Evolutionary conservation across 73 alveolate species (phyloP), one percentile per base, ranked within the genome.

Genomic region (Breviolum minutum): DNA sequence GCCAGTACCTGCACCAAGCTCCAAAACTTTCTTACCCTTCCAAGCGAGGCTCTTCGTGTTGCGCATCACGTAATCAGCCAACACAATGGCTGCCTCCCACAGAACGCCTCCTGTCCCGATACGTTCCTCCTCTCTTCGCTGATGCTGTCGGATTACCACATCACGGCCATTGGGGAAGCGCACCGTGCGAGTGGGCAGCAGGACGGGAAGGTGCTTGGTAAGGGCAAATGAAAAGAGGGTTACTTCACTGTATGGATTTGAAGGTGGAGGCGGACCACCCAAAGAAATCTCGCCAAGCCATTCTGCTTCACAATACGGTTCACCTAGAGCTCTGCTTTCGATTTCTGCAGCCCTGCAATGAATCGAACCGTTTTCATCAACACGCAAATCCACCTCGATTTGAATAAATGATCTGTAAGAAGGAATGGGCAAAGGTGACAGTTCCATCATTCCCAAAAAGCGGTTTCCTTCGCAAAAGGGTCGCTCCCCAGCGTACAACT

Each of bases 91-190:
- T 8, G 99, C 99, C 74, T 94, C 99, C 99, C 99, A 94, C 13
- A 94, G 99, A 30, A 94, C 99, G 24, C 99, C 99, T 17, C 99
- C 99, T 6, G 99, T 94, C 29, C 99, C 99, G 29, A 94, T 80
- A 20, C 94, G 99, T 68, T 92, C 98, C 84, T 94, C 86, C 60
- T 94, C 94, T 16, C 99, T 81, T 22, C 99, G 92, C 48, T 94
- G 99, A 85, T 94, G 99, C 94, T 94, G 99, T 22, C 99, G 99
- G 73, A 94, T 94, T 12, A 94, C 94, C 14, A 94, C 81, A 63
- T 94, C 99, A 22, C 88, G 94, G 32, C 89, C 90, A 30, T 19
- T 40, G 26, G 97, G 97, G 74, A 94, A 62, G 30, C 99, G 99
- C 61, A 94, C 90, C 29, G 94, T 80, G 68, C 99, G 93, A 8